Evolutionary conservation across 2,329 filamentous ascomycete species (phyloP).

Genomic region (Cladosporium halotolerans): DNA sequence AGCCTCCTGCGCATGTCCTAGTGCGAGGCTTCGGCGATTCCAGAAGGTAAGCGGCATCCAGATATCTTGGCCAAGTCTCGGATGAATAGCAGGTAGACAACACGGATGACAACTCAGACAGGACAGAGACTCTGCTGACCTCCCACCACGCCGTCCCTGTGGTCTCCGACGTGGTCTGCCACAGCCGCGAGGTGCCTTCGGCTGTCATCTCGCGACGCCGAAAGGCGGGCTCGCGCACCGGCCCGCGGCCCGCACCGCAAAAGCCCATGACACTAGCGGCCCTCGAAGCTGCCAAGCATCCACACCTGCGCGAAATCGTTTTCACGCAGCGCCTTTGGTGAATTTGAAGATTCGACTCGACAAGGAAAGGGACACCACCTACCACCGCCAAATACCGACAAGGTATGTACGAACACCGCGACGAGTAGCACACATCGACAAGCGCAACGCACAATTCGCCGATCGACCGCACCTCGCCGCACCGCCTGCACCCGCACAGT

Average conservation of each 20-base stretch:
- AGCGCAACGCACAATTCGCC: background rate
- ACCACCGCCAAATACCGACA: slow-evolving; percentile 19
- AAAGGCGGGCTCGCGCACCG: too few relatives aligned
- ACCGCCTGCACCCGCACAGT: background rate
- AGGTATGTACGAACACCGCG: slow-evolving; percentile 18
- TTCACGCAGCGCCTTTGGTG: background rate
- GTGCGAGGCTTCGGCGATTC: background rate
- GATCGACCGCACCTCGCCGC: slow-evolving; percentile 6
- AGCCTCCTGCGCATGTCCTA: background rate
- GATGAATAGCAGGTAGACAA: too few relatives aligned
- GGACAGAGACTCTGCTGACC: too few relatives aligned
- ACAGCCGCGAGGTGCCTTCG: too few relatives aligned
- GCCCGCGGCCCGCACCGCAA: too few relatives aligned
- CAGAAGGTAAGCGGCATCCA: background rate
- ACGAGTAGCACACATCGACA: slow-evolving; percentile 1
- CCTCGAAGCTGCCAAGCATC: background rate
- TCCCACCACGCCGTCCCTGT: too few relatives aligned
- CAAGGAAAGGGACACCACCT: slow-evolving; percentile 12
- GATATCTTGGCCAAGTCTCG: too few relatives aligned
- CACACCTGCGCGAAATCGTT: background rate
- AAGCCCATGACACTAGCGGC: too few relatives aligned
- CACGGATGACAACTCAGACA: too few relatives aligned
- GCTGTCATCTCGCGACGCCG: too few relatives aligned
- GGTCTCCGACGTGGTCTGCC: too few relatives aligned
- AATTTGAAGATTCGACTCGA: background rate